These are phyloP conservation scores for Lipomyces orientalis DNA, from an alignment of 805 yeast species.

Conservation along the genomic window DNA sequence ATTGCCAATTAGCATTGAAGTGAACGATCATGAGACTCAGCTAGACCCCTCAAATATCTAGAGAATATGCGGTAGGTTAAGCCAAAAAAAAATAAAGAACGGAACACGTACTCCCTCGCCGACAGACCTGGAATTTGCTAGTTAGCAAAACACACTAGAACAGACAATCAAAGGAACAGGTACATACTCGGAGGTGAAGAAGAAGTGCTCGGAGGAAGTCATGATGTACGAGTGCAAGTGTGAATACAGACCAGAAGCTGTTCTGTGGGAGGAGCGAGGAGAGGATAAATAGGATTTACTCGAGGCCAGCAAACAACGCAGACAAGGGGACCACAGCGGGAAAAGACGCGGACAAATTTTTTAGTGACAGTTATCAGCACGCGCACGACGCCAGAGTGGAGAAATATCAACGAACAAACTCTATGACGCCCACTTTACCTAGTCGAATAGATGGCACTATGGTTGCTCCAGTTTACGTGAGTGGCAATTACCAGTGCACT, in stretches of 20 bases:
- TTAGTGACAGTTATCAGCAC: background rate
- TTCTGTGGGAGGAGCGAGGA: background rate
- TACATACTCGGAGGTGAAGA: conserved; percentile 65
- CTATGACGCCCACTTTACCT: too few species aligned
- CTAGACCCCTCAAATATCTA: background rate
- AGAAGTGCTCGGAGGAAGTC: conserved; percentile 52
- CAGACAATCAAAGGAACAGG: background rate
- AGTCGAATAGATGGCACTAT: too few species aligned
- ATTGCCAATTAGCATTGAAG: background rate
- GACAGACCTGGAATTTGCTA: conserved; percentile 50
- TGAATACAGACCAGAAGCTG: conserved; percentile 2
- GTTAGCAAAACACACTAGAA: conserved; percentile 12
- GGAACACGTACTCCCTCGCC: conserved; percentile 59
- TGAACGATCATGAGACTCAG: background rate
- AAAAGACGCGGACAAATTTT: background rate
- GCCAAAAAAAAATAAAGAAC: background rate
- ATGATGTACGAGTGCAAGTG: conserved; percentile 37
- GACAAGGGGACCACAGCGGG: conserved; percentile 3
- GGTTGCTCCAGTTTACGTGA: too few species aligned
- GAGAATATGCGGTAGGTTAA: background rate
- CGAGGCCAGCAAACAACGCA: conserved; percentile 2
- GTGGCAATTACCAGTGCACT: too few species aligned
- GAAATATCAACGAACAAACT: background rate
- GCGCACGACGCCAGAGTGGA: background rate
- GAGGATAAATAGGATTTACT: conserved; percentile 6